Base-by-base conservation (phyloP, 2,329 filamentous ascomycete genomes). In the Exophiala dermatitidis region DNA sequence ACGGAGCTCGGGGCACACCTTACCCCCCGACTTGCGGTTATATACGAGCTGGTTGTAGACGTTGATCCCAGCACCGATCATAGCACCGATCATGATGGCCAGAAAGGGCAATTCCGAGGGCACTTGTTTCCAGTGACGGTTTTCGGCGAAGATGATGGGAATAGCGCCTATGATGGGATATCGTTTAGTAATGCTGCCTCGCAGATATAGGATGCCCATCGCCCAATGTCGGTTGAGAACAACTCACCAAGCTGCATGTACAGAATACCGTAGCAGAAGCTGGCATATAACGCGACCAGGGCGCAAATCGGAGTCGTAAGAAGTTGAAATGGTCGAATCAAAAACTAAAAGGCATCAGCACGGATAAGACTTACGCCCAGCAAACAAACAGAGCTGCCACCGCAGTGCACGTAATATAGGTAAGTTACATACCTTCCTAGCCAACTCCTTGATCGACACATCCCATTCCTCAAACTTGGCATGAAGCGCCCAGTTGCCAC, bases 251-350 rank as follows among this genome's bases (percentile, higher is more conserved):
- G 75, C 57, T 78, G 59, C 60, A 62, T 61, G 50, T 62, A 79
- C 36, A 79, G 67, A 10, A 77, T 73, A n/a, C 76, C 73, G 50
- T 79, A 79, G 7, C 74, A 71, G 49, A 79, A 72, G 1, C 75
- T 72, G 52, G 78, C 71, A 60, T 79, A 79, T 8, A 60, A 30
- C 33, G 59, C 54, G 37, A 77, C 69, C 1, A 73, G 65, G 1
- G 77, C 64, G n/a, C 78, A 72, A 41, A 79, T 79, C 0, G 77
- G 77, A 52, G 79, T 76, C 4, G 65, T 65, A 50, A 77, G 67
- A 2, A 80, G 67, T n/a, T 79, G 66, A 12, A 73, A 67, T 0
- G 77, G 77, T 1, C 77, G 71, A 1, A 71, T 68, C 3, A 79
- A 64, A 26, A 77, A 73, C 48, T 57, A n/a, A 9, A 30, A 9